Evolutionary conservation across 2,329 filamentous ascomycete species (phyloP).

Genomic region (Fusarium papillatum): DNA sequence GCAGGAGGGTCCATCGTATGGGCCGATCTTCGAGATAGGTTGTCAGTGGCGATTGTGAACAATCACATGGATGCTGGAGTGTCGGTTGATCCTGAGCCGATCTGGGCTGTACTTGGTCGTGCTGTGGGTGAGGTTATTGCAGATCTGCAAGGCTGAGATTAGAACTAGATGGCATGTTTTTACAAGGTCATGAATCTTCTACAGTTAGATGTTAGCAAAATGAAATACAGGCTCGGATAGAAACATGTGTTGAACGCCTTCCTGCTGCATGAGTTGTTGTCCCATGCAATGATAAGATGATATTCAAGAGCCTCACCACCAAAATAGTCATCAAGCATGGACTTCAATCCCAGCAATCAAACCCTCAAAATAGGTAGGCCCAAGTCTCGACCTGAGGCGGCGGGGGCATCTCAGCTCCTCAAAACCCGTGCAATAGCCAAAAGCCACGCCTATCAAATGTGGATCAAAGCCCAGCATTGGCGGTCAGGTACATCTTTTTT

Average conservation of each 20-base stretch:
- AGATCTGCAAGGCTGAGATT: not conserved
- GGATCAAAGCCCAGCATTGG: not conserved
- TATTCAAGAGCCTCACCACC: not conserved
- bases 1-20: slow-evolving; percentile 11
- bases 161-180: not conserved
- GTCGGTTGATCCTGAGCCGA: slow-evolving; percentile 3
- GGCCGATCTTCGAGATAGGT: slow-evolving; percentile 4
- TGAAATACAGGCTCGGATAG: not conserved
- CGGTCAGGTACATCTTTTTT: not conserved
- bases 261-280: not conserved
- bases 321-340: not conserved
- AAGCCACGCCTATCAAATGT: not conserved
- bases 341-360: not conserved
- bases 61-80: slow-evolving; percentile 14
- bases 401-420: not conserved
- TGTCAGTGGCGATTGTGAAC: slow-evolving; percentile 6
- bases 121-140: slow-evolving; percentile 2
- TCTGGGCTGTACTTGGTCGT: not conserved
- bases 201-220: not conserved
- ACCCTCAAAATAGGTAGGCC: not conserved
- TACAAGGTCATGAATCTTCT: not conserved
- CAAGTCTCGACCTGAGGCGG: not conserved
- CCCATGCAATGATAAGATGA: not conserved
- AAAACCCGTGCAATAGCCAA: not conserved
- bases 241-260: not conserved